Conservation (phyloP, 805 yeast genomes). For the Nematodospora valgi region DNA sequence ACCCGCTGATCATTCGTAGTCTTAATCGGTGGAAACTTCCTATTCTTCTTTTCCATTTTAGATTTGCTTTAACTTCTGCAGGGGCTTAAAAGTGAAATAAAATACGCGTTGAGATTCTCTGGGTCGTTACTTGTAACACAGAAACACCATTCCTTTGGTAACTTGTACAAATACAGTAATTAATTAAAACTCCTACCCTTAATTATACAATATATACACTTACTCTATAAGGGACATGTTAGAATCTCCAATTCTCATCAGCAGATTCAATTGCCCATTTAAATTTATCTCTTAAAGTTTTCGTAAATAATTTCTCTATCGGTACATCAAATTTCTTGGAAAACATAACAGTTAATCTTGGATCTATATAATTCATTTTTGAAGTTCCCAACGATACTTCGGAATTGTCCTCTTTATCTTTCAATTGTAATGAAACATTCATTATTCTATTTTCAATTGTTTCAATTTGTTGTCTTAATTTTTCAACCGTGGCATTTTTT, state of each 20-base stretch:
- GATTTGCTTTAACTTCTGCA: no score
- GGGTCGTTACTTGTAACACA: no score
- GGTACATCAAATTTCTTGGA: slow-evolving; percentile 85
- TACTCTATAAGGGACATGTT: no score
- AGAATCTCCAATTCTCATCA: slow-evolving; percentile 85
- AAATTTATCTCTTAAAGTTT: slow-evolving; percentile 88
- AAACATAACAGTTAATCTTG: slow-evolving; percentile 84
- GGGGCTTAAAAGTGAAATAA: no score
- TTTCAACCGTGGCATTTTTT: slow-evolving; percentile 55
- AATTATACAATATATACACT: no score
- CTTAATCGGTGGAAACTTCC: no score
- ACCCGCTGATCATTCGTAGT: no score
- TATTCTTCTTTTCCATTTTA: no score
- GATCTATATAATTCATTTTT: slow-evolving; percentile 93
- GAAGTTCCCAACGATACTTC: slow-evolving; percentile 92
- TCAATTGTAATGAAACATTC: slow-evolving; percentile 68
- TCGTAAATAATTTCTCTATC: slow-evolving; percentile 86
- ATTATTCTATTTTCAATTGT: slow-evolving; percentile 68
- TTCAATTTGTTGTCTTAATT: slow-evolving; percentile 66
- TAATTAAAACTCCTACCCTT: not conserved
- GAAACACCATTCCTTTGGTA: no score
- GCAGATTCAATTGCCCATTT: slow-evolving; percentile 94
- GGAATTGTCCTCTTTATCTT: slow-evolving; percentile 92
- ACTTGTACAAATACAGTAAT: not conserved
- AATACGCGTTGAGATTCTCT: no score